Base-by-base conservation (phyloP, 306 rosid species). In the Cucurbita pepo region DNA sequence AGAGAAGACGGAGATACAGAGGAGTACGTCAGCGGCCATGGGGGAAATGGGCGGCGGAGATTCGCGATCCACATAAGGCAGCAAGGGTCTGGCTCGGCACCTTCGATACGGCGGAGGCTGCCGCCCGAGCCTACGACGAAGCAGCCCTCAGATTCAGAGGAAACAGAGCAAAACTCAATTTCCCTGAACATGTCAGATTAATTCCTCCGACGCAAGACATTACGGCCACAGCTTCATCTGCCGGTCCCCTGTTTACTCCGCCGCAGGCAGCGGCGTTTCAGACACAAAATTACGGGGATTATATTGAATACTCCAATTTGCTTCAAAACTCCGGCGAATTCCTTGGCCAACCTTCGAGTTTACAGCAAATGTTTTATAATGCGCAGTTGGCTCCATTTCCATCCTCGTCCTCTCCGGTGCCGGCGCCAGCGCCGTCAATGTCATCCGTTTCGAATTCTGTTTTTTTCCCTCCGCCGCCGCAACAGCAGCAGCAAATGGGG, bases 1-100 rank as follows among this genome's bases (percentile, higher is more conserved):
- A 92, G 75, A 83, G 80, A 48, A 82, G 86, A 51, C 83, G 96
- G 53, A 82, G 88, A 78, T 94, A 89, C 82, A 85, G 98, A 78
- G 98, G 98, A 74, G 98, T 94, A 55, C 83, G 98, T 65, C 97
- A 90, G 84, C 81, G 98, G 21, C 98, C 98, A 0, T 94, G 98
- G 98, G 98, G 98, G 0, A 94, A 94, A 78, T 94, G 98, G 98
- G 98, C 98, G 14, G 98, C 98, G 3, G 98, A 94, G 74, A 94
- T 94, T 65, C 91, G 98, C 0, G 98, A 94, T 54, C 98, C 98
- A 0, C 96, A 90, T 75, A 94, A 89, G 82, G 98, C 98, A 6
- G 96, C 98, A 0, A 82, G 98, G 52, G 98, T 94, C 10, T 94
- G 98, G 98, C 97, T 94, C 4, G 98, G 98, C 1, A 94, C 98